These are phyloP conservation scores for Kodamaea lidongshanica DNA, from an alignment of 805 yeast genomes.

Conservation along the genomic window DNA sequence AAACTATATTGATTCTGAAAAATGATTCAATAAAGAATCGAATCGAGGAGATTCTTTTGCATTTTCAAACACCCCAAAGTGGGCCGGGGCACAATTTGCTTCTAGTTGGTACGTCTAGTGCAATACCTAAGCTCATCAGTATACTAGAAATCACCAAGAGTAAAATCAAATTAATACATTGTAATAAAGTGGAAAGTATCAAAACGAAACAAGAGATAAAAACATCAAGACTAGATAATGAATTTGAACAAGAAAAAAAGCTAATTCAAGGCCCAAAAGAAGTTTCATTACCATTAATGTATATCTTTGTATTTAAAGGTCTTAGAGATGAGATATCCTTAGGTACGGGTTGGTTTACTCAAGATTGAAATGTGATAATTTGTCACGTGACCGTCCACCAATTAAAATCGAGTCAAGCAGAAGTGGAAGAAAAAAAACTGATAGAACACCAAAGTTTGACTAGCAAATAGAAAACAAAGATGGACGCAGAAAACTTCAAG, in stretches of 20 bases:
- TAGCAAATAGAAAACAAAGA: slow-evolving; percentile 21
- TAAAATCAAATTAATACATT: slow-evolving; percentile 11
- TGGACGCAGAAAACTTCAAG: slow-evolving; percentile 25
- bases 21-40: slow-evolving; percentile 14
- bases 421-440: slow-evolving; percentile 4
- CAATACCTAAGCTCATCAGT: slow-evolving; percentile 15
- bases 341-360: background rate
- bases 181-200: slow-evolving; percentile 13
- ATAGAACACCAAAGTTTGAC: background rate
- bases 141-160: slow-evolving; percentile 18
- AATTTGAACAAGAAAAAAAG: slow-evolving; percentile 8
- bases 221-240: background rate
- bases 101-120: slow-evolving; percentile 15
- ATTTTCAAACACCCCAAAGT: slow-evolving; percentile 1
- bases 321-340: background rate
- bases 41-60: slow-evolving; percentile 9
- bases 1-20: slow-evolving; percentile 11
- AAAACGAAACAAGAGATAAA: background rate
- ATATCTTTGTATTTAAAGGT: slow-evolving; percentile 11
- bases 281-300: slow-evolving; percentile 16
- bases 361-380: slow-evolving; percentile 5
- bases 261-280: slow-evolving; percentile 18
- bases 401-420: slow-evolving; percentile 6
- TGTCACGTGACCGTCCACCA: slow-evolving; percentile 7
- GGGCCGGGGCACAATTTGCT: slow-evolving; percentile 9